Evolutionary conservation across 768 basidiomycete species (phyloP).

Genomic region (Tephrocybe sp.): DNA sequence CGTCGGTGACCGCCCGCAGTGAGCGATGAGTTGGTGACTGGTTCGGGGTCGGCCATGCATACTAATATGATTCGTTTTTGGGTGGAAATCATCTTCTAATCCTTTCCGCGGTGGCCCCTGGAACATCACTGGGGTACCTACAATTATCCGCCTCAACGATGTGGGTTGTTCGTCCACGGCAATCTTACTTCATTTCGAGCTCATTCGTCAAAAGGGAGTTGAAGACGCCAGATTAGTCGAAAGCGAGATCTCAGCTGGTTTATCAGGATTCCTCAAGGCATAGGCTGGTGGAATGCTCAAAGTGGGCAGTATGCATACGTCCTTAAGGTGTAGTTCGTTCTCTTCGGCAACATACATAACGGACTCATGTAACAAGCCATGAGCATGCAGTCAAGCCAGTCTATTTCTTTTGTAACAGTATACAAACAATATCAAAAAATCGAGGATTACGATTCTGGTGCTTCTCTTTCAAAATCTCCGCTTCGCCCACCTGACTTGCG

Average conservation of each 20-base stretch:
- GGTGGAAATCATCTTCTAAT: constrained; percentile 66
- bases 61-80: constrained; percentile 24
- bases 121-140: constrained; percentile 59
- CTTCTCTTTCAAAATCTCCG: constrained; percentile 57
- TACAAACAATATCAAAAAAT: neutral
- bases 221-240: constrained; percentile 44
- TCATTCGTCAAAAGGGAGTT: constrained; percentile 26
- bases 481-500: constrained; percentile 73
- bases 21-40: too few relatives aligned
- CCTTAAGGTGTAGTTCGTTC: too few relatives aligned
- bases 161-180: constrained; percentile 30
- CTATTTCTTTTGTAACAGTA: too few relatives aligned
- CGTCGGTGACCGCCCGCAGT: constrained; percentile 67
- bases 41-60: too few relatives aligned
- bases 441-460: neutral
- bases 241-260: constrained; percentile 30
- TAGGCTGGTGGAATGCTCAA: too few relatives aligned
- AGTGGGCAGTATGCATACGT: too few relatives aligned
- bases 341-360: neutral
- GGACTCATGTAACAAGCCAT: too few relatives aligned
- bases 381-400: too few relatives aligned
- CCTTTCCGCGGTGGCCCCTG: constrained; percentile 62
- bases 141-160: constrained; percentile 57
- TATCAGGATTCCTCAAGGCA: constrained; percentile 28
- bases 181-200: constrained; percentile 2